Conservation (phyloP, 2,329 filamentous ascomycete genomes). For the Colletotrichum camelliae region DNA sequence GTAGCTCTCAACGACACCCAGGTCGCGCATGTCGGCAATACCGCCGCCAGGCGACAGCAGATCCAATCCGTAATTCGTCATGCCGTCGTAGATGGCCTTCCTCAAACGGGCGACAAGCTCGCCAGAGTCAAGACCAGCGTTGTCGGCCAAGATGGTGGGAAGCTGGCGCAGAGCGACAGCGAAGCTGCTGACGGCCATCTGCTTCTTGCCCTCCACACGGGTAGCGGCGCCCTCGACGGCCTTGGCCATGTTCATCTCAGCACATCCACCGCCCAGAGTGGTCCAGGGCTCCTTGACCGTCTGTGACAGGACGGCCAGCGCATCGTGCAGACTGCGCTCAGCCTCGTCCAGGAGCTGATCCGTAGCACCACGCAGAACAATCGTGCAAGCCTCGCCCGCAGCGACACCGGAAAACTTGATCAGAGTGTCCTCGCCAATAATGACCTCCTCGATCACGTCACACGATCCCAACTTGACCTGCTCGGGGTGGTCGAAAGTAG, state of each 20-base stretch:
- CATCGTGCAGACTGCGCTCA: slow-evolving; percentile 94
- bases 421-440: slow-evolving; percentile 96
- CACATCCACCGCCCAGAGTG: slow-evolving; percentile 92
- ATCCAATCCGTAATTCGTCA: slow-evolving; percentile 91
- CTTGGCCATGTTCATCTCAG: slow-evolving; percentile 99
- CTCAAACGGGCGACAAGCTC: slow-evolving; percentile 91
- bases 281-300: slow-evolving; percentile 94
- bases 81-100: slow-evolving; percentile 92
- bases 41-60: slow-evolving; percentile 88
- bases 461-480: slow-evolving; percentile 96
- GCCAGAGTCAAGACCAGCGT: slow-evolving; percentile 93
- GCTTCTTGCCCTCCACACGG: slow-evolving; percentile 95
- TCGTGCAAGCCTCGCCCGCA: slow-evolving; percentile 92
- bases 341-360: slow-evolving; percentile 97
- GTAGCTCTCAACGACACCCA: slow-evolving; percentile 97
- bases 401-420: slow-evolving; percentile 98
- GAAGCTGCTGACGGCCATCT: slow-evolving; percentile 90
- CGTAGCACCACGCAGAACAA: slow-evolving; percentile 93
- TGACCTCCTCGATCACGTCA: slow-evolving; percentile 95
- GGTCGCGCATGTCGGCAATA: slow-evolving; percentile 92
- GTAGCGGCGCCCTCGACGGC: slow-evolving; percentile 93
- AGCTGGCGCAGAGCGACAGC: slow-evolving; percentile 88
- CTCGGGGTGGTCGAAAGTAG: slow-evolving; percentile 97
- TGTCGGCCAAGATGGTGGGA: slow-evolving; percentile 96
- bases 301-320: slow-evolving; percentile 93